These are phyloP conservation scores for Buddleja alternifolia DNA, from an alignment of 257 asterid genomes.

Conservation along the genomic window DNA sequence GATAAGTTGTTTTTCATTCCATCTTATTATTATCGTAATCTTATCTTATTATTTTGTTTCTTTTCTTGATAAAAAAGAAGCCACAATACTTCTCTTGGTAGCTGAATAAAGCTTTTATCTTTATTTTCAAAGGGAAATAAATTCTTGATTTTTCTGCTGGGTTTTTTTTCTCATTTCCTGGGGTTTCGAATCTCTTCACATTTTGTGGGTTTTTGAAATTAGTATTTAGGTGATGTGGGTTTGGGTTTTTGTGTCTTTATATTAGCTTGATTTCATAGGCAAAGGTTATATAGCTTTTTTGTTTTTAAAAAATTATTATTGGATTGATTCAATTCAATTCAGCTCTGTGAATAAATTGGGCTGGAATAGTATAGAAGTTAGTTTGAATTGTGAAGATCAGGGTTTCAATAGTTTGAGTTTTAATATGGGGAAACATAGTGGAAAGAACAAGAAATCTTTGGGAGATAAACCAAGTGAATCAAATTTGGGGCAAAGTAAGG, in stretches of 20 bases:
- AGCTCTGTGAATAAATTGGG: conserved; percentile 25
- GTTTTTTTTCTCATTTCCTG: not conserved
- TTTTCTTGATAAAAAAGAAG: conserved; percentile 17
- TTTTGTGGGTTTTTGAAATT: conserved; percentile 29
- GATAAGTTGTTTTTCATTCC: conserved; percentile 43
- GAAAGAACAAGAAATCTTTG: conserved; percentile 41
- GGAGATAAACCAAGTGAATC: conserved; percentile 53
- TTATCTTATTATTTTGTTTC: conserved; percentile 22
- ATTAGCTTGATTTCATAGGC: conserved; percentile 22
- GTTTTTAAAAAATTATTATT: not conserved
- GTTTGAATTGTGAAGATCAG: conserved; percentile 28
- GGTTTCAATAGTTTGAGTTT: conserved; percentile 35
- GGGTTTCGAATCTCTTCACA: conserved; percentile 6
- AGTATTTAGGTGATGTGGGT: not conserved
- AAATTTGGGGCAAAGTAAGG: conserved; percentile 37
- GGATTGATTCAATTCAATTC: conserved; percentile 10
- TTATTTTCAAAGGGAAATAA: conserved; percentile 31
- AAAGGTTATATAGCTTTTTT: not conserved
- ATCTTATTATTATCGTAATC: conserved; percentile 22
- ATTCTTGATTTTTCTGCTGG: conserved; percentile 18
- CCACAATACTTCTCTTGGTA: conserved; percentile 34
- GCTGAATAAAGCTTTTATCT: conserved; percentile 43
- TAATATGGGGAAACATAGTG: conserved; percentile 67
- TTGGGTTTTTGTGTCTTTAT: conserved; percentile 18
- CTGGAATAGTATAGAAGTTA: conserved; percentile 15